Base-by-base conservation (phyloP, 2,329 filamentous ascomycete species). In the Stagonosporopsis rhizophila region DNA sequence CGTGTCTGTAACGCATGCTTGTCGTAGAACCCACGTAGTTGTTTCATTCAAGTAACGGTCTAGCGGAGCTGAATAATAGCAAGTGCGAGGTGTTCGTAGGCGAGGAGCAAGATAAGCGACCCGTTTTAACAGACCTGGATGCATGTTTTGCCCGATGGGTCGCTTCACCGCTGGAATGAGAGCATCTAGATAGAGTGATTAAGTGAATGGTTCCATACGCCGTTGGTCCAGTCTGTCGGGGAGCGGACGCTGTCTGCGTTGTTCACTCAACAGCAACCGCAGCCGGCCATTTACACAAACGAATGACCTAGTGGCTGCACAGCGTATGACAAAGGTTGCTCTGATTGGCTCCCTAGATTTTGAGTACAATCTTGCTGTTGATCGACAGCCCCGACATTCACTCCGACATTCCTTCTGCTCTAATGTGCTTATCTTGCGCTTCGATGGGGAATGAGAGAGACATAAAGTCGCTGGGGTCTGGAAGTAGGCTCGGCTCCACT, bases 261-360 rank as follows among this genome's bases (percentile, higher is more conserved):
- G 39, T 27, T 19, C 23, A 40, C 15, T 46, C 56, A 57, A 58
- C 52, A 48, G 39, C 37, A 57, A 50, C 49, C 44, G 42, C 39
- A 58, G 35, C 45, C 62, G 52, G 62, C 49, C 53, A 60, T 38
- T 60, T 59, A 58, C 55, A 56, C 58, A 52, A 54, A 44, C 25
- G 20, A 42, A 65, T 62, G 63, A 60, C 60, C 42, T 56, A 51
- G 51, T 58, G 34, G 49, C 41, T 61, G 45, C 59, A 47, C 55
- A 45, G 57, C 50, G 25, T 58, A 40, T 40, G 50, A 48, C 35
- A 45, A 35, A 2, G n/a, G 23, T 25, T 15, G 25, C 19, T 19
- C 25, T 59, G 53, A 60, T 64, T 64, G 64, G 65, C 45, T 59
- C 22, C 41, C 12, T 58, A 53, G 39, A 58, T 15, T 7, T 58